Base-by-base conservation (phyloP, 371 early-diverging fungal genomes). In the Saksenaea vasiformis region DNA sequence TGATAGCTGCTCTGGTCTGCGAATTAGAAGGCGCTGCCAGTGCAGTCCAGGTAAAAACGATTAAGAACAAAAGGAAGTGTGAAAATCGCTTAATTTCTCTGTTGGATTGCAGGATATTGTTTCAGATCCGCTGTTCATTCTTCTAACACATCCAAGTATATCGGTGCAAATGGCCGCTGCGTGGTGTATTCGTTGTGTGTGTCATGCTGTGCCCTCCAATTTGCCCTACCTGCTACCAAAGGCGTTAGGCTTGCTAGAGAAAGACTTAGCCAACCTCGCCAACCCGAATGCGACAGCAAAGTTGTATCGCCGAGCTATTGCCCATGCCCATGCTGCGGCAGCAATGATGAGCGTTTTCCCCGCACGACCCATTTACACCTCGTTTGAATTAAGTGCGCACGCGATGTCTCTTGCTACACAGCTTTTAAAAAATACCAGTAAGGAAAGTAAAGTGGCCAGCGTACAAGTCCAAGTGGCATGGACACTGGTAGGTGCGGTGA, bases 1-100 rank as follows among this genome's bases (percentile, higher is more conserved):
- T 95, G 57, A 80, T 93, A 34, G 85, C 91, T 0, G 78, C 81
- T 10, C 76, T 96, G 34, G 64, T 95, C 3, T 72, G 83, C 34
- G 94, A 94, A 60, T 72, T 96, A 7, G 95, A 95, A 28, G 87
- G 93, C 5, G 91, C 93, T 0, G 87, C 88, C 1, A 80, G 74
- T 24, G 80, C 86, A 0, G 76, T 91, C n/a, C 90, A 91, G 76
- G 90, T 81, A 77, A 65, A 60, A 24, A 15, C n/a, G 14, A 14
- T 10, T 22, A 26, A 13, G 3, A 34, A 19, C 56, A 47, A 1
- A 22, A 34, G 24, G 7, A 38, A 13, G 54, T 24, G 35, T 22
- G 34, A 27, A 36, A 54, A 47, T 36, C 37, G 26, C 59, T 22
- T 54, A 2, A 31, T 31, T 31, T 31, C 31, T 31, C 31, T n/a